phyloP scores from a whole-genome alignment of 305 asterid genomes.

The Caryopteris hybrid region DNA sequence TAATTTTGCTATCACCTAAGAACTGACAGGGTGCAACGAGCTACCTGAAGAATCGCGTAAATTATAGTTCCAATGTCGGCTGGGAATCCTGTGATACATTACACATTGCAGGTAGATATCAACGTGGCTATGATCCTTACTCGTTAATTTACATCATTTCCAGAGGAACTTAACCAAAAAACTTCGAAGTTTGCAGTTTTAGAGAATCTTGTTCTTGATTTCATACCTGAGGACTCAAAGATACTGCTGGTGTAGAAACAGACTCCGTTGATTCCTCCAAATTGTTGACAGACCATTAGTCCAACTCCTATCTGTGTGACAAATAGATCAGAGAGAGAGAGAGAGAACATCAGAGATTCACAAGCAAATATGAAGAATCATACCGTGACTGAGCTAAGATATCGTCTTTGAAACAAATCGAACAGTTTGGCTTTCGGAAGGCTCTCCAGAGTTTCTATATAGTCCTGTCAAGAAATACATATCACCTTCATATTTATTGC shows the following conservation, averaged over 20 bases:
- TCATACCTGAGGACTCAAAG: constrained; percentile 73
- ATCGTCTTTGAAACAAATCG: constrained; percentile 77
- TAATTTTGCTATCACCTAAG: background rate
- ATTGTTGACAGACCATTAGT: constrained; percentile 88
- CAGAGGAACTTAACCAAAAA: background rate
- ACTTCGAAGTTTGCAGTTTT: background rate
- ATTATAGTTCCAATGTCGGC: constrained; percentile 69
- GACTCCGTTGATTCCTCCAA: constrained; percentile 93
- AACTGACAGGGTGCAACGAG: constrained; percentile 16
- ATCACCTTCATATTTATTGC: background rate
- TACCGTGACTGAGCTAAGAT: constrained; percentile 72
- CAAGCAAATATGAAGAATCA: background rate
- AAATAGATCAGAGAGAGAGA: background rate
- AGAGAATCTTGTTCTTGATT: background rate
- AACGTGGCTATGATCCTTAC: background rate
- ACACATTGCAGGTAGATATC: background rate
- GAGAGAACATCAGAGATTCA: background rate
- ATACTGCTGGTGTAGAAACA: constrained; percentile 90
- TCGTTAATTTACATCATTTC: background rate
- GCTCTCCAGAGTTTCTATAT: constrained; percentile 68
- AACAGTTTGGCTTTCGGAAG: constrained; percentile 76
- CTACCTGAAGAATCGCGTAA: constrained; percentile 81
- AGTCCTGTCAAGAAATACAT: constrained; percentile 49
- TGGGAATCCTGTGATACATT: constrained; percentile 62
- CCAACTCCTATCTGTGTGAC: constrained; percentile 85